Evolutionary conservation across 2,329 filamentous ascomycete genomes (phyloP), one percentile per base, ranked within the genome.

Genomic region (Fusarium cyanostomum): DNA sequence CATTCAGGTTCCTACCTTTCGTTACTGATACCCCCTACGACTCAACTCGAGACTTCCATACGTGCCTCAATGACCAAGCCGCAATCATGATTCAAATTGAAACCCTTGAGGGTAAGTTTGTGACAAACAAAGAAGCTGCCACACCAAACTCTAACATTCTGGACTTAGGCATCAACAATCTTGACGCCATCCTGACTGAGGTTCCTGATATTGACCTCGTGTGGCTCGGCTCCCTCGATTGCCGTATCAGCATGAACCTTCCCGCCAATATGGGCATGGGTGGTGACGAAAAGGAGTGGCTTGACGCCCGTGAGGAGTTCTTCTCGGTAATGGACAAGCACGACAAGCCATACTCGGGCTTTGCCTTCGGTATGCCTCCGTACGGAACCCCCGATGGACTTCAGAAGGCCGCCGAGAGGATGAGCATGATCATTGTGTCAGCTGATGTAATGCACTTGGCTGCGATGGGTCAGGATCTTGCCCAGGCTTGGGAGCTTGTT

Each of bases 11-110:
- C 13, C 30, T 81, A 5, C 76, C 75, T 0, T 75, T 74, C 26
- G n/a, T 82, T 27, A 78, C 78, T 0, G 80, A 82, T 66, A 67
- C 21, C 4, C 52, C 74, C 15, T 68, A 64, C 41, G 73, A 80
- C 51, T 52, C 73, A 9, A 57, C 56, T n/a, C 56, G 69, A 5
- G 73, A 77, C 27, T 55, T 81, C 8, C 74, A 75, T 56, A 68
- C 76, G 57, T 78, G 76, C 59, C 46, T 80, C 27, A 82, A 83
- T 68, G 67, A 78, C 48, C 80, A 82, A 67, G 80, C 81, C 1
- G 80, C 81, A 41, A 70, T 83, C 55, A 78, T 82, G 72, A 80
- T 82, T 43, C 81, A 83, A 67, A 79, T 82, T 34, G 81, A 83
- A 68, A 71, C 75, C 1, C 64, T 78, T 5, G 70, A 74, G 18